Percentiles rank a stretch among this genome's conserved stretches.
phyloP scores from a whole-genome alignment of 306 rosid species.

The Begonia peltatifolia region DNA sequence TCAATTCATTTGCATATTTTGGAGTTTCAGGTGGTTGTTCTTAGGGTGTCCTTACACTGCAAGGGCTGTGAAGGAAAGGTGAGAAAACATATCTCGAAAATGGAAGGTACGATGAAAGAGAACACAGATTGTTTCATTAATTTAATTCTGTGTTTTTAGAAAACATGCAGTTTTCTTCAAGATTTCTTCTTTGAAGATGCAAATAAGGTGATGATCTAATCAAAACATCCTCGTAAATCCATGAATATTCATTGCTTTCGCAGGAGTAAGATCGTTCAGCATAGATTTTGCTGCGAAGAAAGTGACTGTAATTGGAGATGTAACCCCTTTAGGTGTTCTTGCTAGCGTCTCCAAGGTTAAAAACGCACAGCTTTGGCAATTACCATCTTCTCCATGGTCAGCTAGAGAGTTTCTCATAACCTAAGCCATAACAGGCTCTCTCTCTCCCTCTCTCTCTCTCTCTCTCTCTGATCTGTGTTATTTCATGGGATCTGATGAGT shows the following conservation, averaged over 20 bases:
- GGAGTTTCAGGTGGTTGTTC: conserved; percentile 43
- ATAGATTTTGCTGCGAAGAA: conserved; percentile 55
- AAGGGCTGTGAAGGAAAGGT: conserved; percentile 84
- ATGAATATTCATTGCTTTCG: neutral
- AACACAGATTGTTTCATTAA: neutral
- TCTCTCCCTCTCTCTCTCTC: neutral
- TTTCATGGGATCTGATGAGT: no score
- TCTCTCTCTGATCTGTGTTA: no score
- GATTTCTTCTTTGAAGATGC: no score
- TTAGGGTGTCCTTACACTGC: conserved; percentile 77
- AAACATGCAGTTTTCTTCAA: no score
- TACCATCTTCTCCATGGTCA: conserved; percentile 17
- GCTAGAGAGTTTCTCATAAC: conserved; percentile 1
- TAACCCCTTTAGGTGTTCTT: conserved; percentile 52
- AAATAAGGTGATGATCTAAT: no score
- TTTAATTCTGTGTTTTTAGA: neutral
- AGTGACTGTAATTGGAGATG: conserved; percentile 61
- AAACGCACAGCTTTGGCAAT: conserved; percentile 63
- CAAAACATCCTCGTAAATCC: neutral
- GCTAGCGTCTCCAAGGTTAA: conserved; percentile 70
- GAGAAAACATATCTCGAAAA: conserved; percentile 67
- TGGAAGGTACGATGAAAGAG: conserved; percentile 43
- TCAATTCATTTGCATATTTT: neutral
- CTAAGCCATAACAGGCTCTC: neutral
- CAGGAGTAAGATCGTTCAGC: conserved; percentile 77